Evolutionary conservation across 2,329 filamentous ascomycete genomes (phyloP).

Genomic region (Zymoseptoria tritici): DNA sequence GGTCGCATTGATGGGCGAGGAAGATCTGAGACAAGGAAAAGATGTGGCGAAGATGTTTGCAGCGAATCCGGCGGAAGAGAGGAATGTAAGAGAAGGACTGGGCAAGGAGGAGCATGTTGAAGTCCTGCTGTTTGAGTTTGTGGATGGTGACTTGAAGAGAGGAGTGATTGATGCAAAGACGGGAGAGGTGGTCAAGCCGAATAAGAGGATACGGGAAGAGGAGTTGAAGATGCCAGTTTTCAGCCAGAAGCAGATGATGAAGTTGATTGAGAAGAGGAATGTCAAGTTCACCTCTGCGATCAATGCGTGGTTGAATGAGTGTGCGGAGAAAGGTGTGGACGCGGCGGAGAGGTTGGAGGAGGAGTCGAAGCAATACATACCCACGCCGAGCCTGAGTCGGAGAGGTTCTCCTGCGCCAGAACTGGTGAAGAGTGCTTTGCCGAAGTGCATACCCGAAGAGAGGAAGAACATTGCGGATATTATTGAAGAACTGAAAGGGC

Average conservation of each 20-base stretch:
- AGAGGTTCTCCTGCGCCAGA: constrained; percentile 36
- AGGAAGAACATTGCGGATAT: constrained; percentile 78
- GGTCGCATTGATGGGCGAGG: constrained; percentile 65
- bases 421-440: constrained; percentile 42
- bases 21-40: constrained; percentile 56
- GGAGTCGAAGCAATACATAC: constrained; percentile 55
- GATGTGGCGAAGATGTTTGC: constrained; percentile 46
- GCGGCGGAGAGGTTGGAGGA: constrained; percentile 58
- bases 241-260: constrained; percentile 86
- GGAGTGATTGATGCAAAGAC: constrained; percentile 67
- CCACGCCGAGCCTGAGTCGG: constrained; percentile 46
- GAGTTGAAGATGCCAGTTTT: constrained; percentile 86
- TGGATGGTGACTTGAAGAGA: constrained; percentile 83
- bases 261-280: constrained; percentile 83
- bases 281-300: constrained; percentile 71
- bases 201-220: constrained; percentile 64
- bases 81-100: constrained; percentile 29
- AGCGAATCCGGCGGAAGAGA: constrained; percentile 29
- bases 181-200: constrained; percentile 62
- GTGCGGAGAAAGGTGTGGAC: constrained; percentile 56
- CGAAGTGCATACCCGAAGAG: constrained; percentile 68
- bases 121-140: constrained; percentile 82
- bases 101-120: constrained; percentile 43
- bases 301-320: constrained; percentile 68
- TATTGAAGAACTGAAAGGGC: constrained; percentile 69